These are phyloP conservation scores for Rubia yunnanensis DNA, from an alignment of 257 asterid species.

Conservation along the genomic window DNA sequence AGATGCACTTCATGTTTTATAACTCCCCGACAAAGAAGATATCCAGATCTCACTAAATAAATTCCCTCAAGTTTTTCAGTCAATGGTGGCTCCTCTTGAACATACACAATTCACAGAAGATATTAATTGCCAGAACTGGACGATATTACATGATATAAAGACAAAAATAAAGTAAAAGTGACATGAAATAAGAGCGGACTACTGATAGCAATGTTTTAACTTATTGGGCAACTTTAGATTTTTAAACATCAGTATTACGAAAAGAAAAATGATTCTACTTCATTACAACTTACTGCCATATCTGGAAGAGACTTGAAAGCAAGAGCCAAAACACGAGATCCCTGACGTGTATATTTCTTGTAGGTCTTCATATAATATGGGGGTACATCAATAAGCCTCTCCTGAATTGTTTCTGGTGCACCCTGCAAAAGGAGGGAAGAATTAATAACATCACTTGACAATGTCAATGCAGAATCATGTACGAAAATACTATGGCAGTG, in stretches of 20 bases:
- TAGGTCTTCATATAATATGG: conserved; percentile 60
- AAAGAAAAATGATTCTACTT: conserved; percentile 1
- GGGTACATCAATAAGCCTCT: conserved; percentile 84
- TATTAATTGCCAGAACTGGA: background rate
- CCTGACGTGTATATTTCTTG: conserved; percentile 94
- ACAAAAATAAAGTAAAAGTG: background rate
- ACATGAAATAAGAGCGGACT: too few relatives aligned
- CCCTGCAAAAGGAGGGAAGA: conserved; percentile 45
- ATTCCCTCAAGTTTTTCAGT: background rate
- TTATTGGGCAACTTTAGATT: background rate
- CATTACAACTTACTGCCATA: conserved; percentile 63
- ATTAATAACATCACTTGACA: background rate
- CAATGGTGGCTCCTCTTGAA: background rate
- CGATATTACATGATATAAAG: background rate
- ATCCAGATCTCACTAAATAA: background rate
- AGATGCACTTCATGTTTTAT: background rate
- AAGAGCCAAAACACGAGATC: conserved; percentile 94
- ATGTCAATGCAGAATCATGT: background rate
- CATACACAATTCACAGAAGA: background rate
- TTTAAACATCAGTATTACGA: background rate
- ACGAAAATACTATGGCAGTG: background rate
- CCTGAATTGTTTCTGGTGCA: conserved; percentile 98
- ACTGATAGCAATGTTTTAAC: background rate
- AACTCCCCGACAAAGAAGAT: background rate
- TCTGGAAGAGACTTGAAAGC: conserved; percentile 92